Percentiles rank a stretch among this genome's conserved stretches.
phyloP scores from a whole-genome alignment of 768 basidiomycete genomes.

The Artomyces pyxidatus region DNA sequence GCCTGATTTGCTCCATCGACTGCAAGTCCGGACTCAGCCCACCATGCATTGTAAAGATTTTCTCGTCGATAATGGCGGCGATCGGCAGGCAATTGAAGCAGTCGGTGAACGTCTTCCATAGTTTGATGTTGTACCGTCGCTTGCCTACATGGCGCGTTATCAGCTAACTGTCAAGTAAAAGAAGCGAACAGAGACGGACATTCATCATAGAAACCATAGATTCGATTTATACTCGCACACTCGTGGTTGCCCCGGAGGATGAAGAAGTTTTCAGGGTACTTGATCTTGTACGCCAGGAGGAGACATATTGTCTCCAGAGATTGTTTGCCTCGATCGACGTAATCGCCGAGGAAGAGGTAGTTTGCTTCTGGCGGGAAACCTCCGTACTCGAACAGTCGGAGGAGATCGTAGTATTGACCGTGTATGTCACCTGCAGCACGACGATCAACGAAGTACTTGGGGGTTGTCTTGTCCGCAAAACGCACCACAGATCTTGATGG shows the following conservation, averaged over 20 bases:
- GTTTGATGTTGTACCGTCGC: slow-evolving; percentile 99
- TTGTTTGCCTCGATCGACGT: slow-evolving; percentile 99
- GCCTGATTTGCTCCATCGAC: slow-evolving; percentile 99
- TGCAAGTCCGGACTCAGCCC: slow-evolving; percentile 95
- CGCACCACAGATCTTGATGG: slow-evolving; percentile 99
- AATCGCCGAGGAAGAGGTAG: slow-evolving; percentile 99
- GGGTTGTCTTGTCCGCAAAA: slow-evolving; percentile 18
- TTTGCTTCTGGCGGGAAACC: slow-evolving; percentile 99
- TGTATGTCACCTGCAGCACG: slow-evolving; percentile 82
- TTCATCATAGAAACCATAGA: slow-evolving; percentile 99
- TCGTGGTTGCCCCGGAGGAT: slow-evolving; percentile 98
- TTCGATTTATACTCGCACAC: slow-evolving; percentile 98
- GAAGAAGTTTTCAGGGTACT: slow-evolving; percentile 99
- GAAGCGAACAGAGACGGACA: slow-evolving; percentile 46
- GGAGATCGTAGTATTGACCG: slow-evolving; percentile 97
- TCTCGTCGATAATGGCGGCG: slow-evolving; percentile 99
- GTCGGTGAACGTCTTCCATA: slow-evolving; percentile 99
- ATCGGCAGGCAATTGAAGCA: slow-evolving; percentile 99
- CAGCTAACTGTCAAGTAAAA: slow-evolving; percentile 2
- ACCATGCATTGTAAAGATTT: slow-evolving; percentile 99
- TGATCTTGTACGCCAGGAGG: slow-evolving; percentile 99
- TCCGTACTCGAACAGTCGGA: slow-evolving; percentile 97
- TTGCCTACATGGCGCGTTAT: slow-evolving; percentile 61
- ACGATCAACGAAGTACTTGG: slow-evolving; percentile 1
- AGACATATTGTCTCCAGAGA: slow-evolving; percentile 99